Base-by-base conservation (phyloP, 371 early-diverging fungal species). In the Apophysomyces variabilis region DNA sequence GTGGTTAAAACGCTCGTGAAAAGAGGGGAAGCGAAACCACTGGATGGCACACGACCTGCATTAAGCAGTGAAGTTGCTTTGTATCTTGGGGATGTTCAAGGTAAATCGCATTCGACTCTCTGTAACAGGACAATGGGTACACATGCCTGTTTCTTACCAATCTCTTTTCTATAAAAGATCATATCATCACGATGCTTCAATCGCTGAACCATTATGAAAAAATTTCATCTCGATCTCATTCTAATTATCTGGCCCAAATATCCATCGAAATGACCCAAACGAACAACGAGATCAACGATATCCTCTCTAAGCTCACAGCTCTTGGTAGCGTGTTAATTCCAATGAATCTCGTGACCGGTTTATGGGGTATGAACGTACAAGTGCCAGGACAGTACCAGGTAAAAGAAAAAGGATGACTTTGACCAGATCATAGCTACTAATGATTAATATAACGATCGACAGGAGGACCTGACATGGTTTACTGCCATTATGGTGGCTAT, bases 171-270 rank as follows among this genome's bases (percentile, higher is more conserved):
- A 35, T 36, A 16, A 16, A 69, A 84, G 97, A 97, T 74, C 98
- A 99, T 71, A 90, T 97, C 7, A 79, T 97, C 61, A 95, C 97
- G 9, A 96, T 97, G 94, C 73, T 92, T 2, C 93, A 95, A 70
- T 95, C 92, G 35, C 80, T 96, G 6, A 80, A 85, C 39, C 96
- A 97, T 63, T 95, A 93, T 66, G 97, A 98, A 74, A 93, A 91
- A 66, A 93, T 96, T 32, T 85, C 98, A 4, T 90, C 92, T 1
- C 82, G 98, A 21, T 89, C 96, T 0, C 98, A 99, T 73, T 89
- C 93, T 12, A 98, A 97, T 68, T 98, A 99, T 67, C 79, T 99
- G 62, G 99, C 98, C 1, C 96, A 96, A 67, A 97, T 98, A 41
- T 92, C 92, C 3, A 94, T 99, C 45, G 98, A 98, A 75, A 92